A percentile compares a stretch with the other conserved stretches of the same genome.
Conservation (phyloP, 2,329 filamentous ascomycete species). For the Drechslerella dactyloides region DNA sequence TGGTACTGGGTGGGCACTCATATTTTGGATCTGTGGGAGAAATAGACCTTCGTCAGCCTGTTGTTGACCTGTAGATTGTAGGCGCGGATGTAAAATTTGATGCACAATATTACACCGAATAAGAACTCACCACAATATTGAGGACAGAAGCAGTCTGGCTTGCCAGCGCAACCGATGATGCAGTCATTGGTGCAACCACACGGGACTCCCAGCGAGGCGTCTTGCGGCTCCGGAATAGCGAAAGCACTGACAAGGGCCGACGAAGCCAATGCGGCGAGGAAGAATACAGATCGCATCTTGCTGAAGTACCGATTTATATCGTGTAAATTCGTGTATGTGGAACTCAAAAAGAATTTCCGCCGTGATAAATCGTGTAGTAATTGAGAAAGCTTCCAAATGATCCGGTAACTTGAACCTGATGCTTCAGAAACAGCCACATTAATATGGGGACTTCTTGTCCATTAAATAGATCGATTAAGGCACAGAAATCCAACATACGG, state of each 20-base stretch:
- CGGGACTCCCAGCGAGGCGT: slow-evolving; percentile 15
- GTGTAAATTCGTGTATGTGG: slow-evolving; percentile 4
- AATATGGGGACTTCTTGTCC: slow-evolving; percentile 13
- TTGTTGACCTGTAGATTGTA: too few species aligned
- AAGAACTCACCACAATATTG: slow-evolving; percentile 40
- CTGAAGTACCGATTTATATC: not conserved
- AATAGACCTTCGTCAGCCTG: slow-evolving; percentile 4
- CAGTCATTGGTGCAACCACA: slow-evolving; percentile 47
- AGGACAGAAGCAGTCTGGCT: slow-evolving; percentile 35
- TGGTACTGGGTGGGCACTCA: slow-evolving; percentile 16
- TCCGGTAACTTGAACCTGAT: slow-evolving; percentile 7
- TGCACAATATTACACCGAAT: slow-evolving; percentile 8
- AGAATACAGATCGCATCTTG: slow-evolving; percentile 37
- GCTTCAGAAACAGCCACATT: slow-evolving; percentile 1
- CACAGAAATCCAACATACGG: slow-evolving; percentile 20
- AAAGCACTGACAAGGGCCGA: slow-evolving; percentile 33
- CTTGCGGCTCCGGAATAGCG: slow-evolving; percentile 34
- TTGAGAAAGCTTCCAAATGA: too few species aligned
- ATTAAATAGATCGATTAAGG: slow-evolving; percentile 46
- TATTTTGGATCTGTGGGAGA: slow-evolving; percentile 35
- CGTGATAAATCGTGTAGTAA: too few species aligned
- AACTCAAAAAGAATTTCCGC: not conserved
- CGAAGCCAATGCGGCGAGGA: slow-evolving; percentile 37
- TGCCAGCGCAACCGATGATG: slow-evolving; percentile 29
- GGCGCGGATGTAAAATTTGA: too few species aligned